Conservation (phyloP, 805 yeast species). For the Candida boleticola region DNA sequence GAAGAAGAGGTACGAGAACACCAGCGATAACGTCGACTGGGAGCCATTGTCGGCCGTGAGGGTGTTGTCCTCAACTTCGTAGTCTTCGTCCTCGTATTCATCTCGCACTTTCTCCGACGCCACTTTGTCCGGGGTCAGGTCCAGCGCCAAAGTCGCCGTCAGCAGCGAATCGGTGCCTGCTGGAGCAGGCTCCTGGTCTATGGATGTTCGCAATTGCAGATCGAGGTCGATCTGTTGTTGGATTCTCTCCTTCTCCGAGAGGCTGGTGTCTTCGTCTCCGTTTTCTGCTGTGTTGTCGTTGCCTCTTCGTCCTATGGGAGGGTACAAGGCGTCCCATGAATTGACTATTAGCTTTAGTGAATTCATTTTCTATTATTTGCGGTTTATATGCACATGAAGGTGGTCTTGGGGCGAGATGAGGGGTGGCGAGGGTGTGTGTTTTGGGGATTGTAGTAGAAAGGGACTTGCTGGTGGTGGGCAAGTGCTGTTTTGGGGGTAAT, state of each 20-base stretch:
- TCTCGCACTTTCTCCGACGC: no score
- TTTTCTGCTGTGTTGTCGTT: no score
- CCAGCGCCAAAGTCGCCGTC: no score
- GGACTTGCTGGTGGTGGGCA: background rate
- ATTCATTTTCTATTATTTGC: conserved; percentile 32
- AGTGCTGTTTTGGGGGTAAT: background rate
- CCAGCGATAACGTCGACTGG: no score
- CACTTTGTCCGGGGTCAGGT: no score
- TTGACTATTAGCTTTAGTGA: conserved; percentile 32
- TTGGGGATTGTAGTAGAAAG: background rate
- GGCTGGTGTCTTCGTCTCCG: background rate
- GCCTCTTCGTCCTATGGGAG: conserved; percentile 12
- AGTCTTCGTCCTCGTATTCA: background rate
- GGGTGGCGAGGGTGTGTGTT: background rate
- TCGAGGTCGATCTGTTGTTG: conserved; percentile 3
- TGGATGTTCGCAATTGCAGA: conserved; percentile 4
- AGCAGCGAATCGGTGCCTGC: no score
- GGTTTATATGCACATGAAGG: background rate
- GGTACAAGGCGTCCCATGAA: conserved; percentile 28
- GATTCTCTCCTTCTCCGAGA: conserved; percentile 1
- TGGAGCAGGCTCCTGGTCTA: conserved; percentile 2
- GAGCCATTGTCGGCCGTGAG: background rate
- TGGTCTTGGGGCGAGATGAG: background rate
- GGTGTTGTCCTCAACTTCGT: background rate
- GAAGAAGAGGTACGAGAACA: conserved; percentile 29